phyloP scores from a whole-genome alignment of 2,329 filamentous ascomycete genomes.

The Peltaster fructicola region DNA sequence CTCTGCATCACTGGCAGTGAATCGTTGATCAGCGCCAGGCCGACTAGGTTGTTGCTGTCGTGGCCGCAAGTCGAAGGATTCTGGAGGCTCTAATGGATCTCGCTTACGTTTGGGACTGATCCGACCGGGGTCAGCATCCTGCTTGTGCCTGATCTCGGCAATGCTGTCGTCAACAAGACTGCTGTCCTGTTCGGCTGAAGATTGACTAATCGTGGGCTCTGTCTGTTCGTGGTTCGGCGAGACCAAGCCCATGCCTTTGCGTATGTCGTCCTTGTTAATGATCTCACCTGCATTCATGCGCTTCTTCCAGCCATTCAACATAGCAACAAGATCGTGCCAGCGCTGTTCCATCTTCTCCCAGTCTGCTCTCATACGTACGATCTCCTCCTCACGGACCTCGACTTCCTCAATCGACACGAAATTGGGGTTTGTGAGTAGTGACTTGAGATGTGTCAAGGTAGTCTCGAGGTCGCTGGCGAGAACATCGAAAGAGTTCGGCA shows the following conservation, averaged over 20 bases:
- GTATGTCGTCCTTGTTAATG: conserved; percentile 42
- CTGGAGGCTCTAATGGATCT: conserved; percentile 17
- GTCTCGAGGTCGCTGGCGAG: conserved; percentile 56
- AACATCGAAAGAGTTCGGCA: conserved; percentile 46
- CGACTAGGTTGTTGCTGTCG: too few relatives aligned
- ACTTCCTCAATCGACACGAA: conserved; percentile 95
- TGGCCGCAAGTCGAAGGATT: conserved; percentile 19
- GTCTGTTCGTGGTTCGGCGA: conserved; percentile 16
- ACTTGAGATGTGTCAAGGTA: conserved; percentile 65
- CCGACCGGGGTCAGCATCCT: too few relatives aligned
- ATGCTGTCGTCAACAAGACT: conserved; percentile 1
- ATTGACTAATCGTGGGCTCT: conserved; percentile 19
- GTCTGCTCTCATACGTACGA: conserved; percentile 60
- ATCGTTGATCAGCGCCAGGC: conserved; percentile 12
- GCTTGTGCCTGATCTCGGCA: too few relatives aligned
- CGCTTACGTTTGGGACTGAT: conserved; percentile 16
- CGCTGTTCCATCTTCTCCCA: conserved; percentile 88
- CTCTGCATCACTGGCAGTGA: conserved; percentile 10
- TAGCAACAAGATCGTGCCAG: conserved; percentile 73
- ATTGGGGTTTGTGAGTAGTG: conserved; percentile 79
- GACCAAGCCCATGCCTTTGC: conserved; percentile 42
- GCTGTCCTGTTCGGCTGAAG: conserved; percentile 28
- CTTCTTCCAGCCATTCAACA: conserved; percentile 86
- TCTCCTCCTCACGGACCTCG: conserved; percentile 80
- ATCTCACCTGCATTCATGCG: conserved; percentile 58